These are phyloP conservation scores for Penicillium carneum DNA, from an alignment of 2,329 filamentous ascomycete species.

Conservation along the genomic window DNA sequence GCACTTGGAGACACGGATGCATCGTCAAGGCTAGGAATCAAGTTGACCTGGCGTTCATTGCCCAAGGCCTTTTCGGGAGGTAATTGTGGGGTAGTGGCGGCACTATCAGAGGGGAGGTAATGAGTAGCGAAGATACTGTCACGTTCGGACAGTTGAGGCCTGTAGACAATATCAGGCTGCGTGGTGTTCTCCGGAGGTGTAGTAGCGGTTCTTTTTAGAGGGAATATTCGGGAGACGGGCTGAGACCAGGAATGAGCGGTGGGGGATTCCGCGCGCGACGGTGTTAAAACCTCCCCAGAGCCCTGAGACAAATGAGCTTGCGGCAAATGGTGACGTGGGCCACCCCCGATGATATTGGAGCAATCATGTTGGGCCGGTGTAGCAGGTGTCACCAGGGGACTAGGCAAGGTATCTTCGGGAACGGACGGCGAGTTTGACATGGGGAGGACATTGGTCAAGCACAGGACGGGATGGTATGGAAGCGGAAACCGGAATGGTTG, in stretches of 20 bases:
- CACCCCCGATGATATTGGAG: slow-evolving; percentile 39
- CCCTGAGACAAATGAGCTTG: slow-evolving; percentile 43
- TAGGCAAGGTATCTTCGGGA: slow-evolving; percentile 51
- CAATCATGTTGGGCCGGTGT: slow-evolving; percentile 50
- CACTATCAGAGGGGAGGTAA: slow-evolving; percentile 62
- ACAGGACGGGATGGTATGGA: slow-evolving; percentile 37
- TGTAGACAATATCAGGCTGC: slow-evolving; percentile 40
- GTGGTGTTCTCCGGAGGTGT: slow-evolving; percentile 41
- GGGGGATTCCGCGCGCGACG: slow-evolving; percentile 48
- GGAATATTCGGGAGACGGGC: slow-evolving; percentile 37
- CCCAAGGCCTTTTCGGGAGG: slow-evolving; percentile 41
- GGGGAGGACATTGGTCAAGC: slow-evolving; percentile 59
- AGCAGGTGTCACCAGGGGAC: slow-evolving; percentile 57
- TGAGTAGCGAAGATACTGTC: slow-evolving; percentile 71
- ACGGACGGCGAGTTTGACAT: slow-evolving; percentile 59
- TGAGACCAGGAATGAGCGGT: slow-evolving; percentile 47
- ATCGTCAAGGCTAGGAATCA: slow-evolving; percentile 44
- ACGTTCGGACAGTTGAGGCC: slow-evolving; percentile 65
- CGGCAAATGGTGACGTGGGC: slow-evolving; percentile 46
- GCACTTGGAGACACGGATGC: slow-evolving; percentile 40
- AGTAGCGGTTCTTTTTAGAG: slow-evolving; percentile 49
- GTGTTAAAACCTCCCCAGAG: slow-evolving; percentile 40
- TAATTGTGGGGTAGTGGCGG: slow-evolving; percentile 50
- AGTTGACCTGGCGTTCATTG: slow-evolving; percentile 43
- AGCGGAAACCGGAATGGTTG: slow-evolving; percentile 25